A percentile compares a stretch with the other conserved stretches of the same genome.
These are phyloP conservation scores for Eucalyptus pauciflora DNA, from an alignment of 345 rosid genomes.

Conservation along the genomic window DNA sequence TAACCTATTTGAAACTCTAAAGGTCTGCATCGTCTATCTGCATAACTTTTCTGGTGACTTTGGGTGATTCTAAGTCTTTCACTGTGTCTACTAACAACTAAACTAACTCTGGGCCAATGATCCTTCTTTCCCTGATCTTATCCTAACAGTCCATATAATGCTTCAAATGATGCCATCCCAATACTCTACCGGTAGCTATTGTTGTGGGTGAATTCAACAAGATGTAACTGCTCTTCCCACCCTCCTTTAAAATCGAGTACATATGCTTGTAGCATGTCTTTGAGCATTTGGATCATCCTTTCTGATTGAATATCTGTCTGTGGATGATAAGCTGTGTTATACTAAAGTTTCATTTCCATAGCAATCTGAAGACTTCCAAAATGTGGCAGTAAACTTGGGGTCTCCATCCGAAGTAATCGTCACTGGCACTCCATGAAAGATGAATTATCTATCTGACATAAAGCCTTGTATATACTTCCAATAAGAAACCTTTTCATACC, in stretches of 20 bases:
- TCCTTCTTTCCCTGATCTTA: accelerated
- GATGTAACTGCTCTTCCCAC: accelerated
- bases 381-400: too few relatives aligned
- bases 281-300: accelerated
- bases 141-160: accelerated
- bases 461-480: too few relatives aligned
- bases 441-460: accelerated
- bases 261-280: accelerated
- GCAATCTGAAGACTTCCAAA: accelerated
- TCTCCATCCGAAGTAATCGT: accelerated
- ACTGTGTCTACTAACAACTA: accelerated
- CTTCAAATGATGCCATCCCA: too few relatives aligned
- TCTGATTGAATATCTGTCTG: too few relatives aligned
- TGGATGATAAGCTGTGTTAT: too few relatives aligned
- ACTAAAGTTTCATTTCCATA: too few relatives aligned
- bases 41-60: accelerated
- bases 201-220: accelerated
- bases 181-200: accelerated
- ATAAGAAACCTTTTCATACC: too few relatives aligned
- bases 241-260: accelerated
- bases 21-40: accelerated
- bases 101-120: too few relatives aligned
- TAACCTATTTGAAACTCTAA: too few relatives aligned
- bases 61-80: too few relatives aligned
- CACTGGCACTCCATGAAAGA: accelerated